Base-by-base conservation (phyloP, 805 yeast genomes). In the Saccharomycopsis sp. region DNA sequence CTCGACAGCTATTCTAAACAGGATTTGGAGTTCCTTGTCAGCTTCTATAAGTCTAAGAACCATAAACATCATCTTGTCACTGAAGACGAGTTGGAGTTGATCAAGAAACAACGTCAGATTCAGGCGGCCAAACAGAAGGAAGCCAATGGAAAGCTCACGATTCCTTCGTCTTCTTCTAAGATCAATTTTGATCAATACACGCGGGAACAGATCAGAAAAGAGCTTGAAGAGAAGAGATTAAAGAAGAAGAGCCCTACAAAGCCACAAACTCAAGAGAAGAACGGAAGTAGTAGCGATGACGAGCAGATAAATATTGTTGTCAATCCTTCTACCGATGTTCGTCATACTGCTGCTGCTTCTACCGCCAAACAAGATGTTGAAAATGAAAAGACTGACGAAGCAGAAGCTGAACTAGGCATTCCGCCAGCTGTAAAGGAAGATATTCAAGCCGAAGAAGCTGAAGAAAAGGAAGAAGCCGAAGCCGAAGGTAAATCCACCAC, bases 1-100 rank as follows among this genome's bases (percentile, higher is more conserved):
- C 53, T 60, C 35, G 58, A 57, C 25, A 53, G 57, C 25, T 61
- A 61, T 22, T 55, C 58, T 3, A 58, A 52, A 56, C 53, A 12
- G 55, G 62, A 62, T 42, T 24, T 60, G 53, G 60, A 56, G 23
- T 58, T 57, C 24, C 49, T 65, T 12, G 63, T 57, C 14, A 56
- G 47, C 15, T 61, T 59, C 24, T 59, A 61, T 47, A 61, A 61
- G 25, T 69, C 73, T 1, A 64, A 63, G 12, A 76, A 76, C 51
- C 92, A 87, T 67, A 72, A 67, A 2, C 96, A 87, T 69, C 88
- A 85, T 70, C 73, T 87, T 63, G 75, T 86, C 14, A 82, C 89
- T 0, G 90, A 84, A 64, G 86, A 83, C 20, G 87, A 85, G 53
- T 69, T 85, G 57, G 71, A 68, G 14, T 74, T 72, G 52, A 54